Evolutionary conservation across 2,329 filamentous ascomycete species (phyloP), one percentile per base, ranked within the genome.

Genomic region (Hymenoscyphus occultus): DNA sequence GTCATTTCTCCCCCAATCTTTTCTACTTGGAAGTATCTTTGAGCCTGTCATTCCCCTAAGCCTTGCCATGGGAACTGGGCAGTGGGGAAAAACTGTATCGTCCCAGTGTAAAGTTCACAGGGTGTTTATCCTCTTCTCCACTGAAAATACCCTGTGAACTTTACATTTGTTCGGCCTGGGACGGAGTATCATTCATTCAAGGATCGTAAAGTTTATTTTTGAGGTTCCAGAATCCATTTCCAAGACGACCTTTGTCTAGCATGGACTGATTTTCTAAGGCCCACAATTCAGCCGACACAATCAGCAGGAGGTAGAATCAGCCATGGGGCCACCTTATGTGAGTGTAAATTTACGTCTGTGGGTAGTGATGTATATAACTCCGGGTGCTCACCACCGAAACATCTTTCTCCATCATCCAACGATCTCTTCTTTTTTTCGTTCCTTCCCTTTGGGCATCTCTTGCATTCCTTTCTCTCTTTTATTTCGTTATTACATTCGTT

Each of bases 351-450:
- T 28, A 54, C 9, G 45, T 28, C 48, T 54, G 13, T 31, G 31
- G 45, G 35, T 48, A 10, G 31, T 39, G 10, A 51, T 51, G 59
- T 61, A 61, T 61, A 61, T 61, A 61, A 61, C 42, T 22, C 19
- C 7, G n/a, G 28, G 14, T n/a, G 14, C 16, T 42, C n/a, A 51
- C 40, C 40, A n/a, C 48, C 16, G 31, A 40, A 59, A 40, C 13
- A 16, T 13, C 19, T 61, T 16, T 31, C 28, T 16, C 39, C 40
- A 61, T 54, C 59, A 61, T 61, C 59, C 42, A 61, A 61, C 42
- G 35, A 54, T 61, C 45, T 10, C 31, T n/a, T 51, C 59, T 6
- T 54, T 54, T 19, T 54, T 22, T 54, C 19, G 22, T 54, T 54
- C 19, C 19, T 54, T 54, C 9, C 48, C 22, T 54, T 51, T 54